Percentiles rank a stretch among this genome's conserved stretches.
These are phyloP conservation scores for Sechiopsis laciniata DNA, from an alignment of 306 rosid species.

Conservation along the genomic window DNA sequence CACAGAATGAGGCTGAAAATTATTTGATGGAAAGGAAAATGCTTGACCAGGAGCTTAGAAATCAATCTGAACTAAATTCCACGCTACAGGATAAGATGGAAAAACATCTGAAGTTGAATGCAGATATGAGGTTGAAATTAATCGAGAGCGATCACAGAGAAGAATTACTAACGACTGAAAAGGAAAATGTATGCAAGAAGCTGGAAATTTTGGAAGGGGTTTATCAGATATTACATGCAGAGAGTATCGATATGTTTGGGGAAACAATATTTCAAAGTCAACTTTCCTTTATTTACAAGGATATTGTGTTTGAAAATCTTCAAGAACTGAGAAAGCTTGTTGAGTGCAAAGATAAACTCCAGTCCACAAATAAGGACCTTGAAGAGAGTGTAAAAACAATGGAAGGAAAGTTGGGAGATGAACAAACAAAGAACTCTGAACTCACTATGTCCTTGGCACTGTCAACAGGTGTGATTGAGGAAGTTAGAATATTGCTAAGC, in stretches of 20 bases:
- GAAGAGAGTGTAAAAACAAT: slow-evolving; percentile 45
- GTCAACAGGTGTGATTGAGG: slow-evolving; percentile 39
- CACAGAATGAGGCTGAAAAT: slow-evolving; percentile 36
- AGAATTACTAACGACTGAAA: slow-evolving; percentile 39
- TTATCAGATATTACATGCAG: slow-evolving; percentile 44
- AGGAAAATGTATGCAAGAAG: slow-evolving; percentile 40
- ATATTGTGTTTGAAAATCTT: slow-evolving; percentile 43
- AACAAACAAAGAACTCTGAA: slow-evolving; percentile 37
- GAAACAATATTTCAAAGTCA: slow-evolving; percentile 56
- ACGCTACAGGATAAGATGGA: slow-evolving; percentile 14
- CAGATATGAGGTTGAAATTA: slow-evolving; percentile 50
- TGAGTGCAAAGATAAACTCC: slow-evolving; percentile 40
- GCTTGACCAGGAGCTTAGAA: slow-evolving; percentile 42
- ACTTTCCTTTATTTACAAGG: slow-evolving; percentile 51
- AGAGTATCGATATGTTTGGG: slow-evolving; percentile 39
- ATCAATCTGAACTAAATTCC: slow-evolving; percentile 34
- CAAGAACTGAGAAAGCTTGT: slow-evolving; percentile 40
- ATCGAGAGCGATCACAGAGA: slow-evolving; percentile 49
- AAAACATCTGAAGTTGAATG: slow-evolving; percentile 44
- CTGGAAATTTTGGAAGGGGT: slow-evolving; percentile 42
- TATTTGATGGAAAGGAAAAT: slow-evolving; percentile 43
- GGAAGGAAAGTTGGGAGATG: slow-evolving; percentile 42
- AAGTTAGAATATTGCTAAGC: slow-evolving; percentile 27
- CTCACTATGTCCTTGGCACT: slow-evolving; percentile 43
- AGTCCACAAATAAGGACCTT: slow-evolving; percentile 42